Conservation (phyloP, 768 basidiomycete species). For the Tricholoma saponaceum region DNA sequence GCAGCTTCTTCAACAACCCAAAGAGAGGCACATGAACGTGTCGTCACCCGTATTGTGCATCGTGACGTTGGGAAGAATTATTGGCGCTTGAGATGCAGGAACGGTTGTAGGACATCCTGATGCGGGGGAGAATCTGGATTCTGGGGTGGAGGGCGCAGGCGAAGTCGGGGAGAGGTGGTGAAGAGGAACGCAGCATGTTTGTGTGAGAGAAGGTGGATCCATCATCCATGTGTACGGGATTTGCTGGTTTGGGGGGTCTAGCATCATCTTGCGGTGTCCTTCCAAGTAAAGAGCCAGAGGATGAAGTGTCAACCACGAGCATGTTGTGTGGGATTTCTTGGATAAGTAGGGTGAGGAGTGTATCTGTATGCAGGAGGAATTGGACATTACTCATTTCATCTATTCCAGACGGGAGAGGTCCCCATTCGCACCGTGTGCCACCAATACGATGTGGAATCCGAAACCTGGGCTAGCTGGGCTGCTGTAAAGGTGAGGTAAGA, state of each 20-base stretch:
- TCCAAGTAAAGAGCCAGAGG: slow-evolving; percentile 54
- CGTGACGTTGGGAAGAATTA: slow-evolving; percentile 35
- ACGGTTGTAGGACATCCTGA: background rate
- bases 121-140: slow-evolving; percentile 12
- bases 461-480: slow-evolving; percentile 73
- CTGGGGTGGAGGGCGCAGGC: slow-evolving; percentile 10
- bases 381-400: slow-evolving; percentile 60
- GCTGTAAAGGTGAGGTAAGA: slow-evolving; percentile 29
- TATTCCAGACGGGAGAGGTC: slow-evolving; percentile 66
- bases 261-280: slow-evolving; percentile 58
- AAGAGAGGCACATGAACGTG: slow-evolving; percentile 66
- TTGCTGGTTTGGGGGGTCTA: slow-evolving; percentile 54
- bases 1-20: slow-evolving; percentile 62
- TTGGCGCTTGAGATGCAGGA: slow-evolving; percentile 6
- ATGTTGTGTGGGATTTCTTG: slow-evolving; percentile 75
- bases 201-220: slow-evolving; percentile 63
- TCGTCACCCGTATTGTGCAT: slow-evolving; percentile 81
- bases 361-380: background rate
- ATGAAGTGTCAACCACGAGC: slow-evolving; percentile 60
- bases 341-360: background rate
- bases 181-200: slow-evolving; percentile 60
- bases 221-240: slow-evolving; percentile 44
- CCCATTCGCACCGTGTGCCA: slow-evolving; percentile 54
- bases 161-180: slow-evolving; percentile 29
- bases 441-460: slow-evolving; percentile 68